A percentile compares a stretch with the other conserved stretches of the same genome.
Evolutionary conservation across 129 eudicot species (phyloP).

Genomic region (Kitagawia praeruptora): DNA sequence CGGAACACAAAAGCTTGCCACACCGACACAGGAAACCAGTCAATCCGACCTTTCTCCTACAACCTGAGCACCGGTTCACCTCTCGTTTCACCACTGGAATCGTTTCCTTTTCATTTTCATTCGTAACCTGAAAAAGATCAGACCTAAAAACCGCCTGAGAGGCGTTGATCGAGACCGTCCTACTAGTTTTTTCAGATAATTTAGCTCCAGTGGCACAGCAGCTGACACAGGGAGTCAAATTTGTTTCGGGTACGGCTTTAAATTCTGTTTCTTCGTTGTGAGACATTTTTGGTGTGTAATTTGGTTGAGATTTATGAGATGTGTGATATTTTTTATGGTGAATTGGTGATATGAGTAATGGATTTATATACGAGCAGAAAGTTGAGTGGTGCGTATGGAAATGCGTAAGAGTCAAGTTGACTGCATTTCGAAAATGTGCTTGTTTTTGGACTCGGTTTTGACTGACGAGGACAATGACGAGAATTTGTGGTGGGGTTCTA

Average conservation of each 20-base stretch:
- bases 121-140: not conserved
- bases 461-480: not conserved
- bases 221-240: not conserved
- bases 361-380: not conserved
- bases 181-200: not conserved
- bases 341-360: too few relatives aligned
- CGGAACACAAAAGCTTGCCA: slow-evolving; percentile 14
- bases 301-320: not conserved
- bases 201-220: not conserved
- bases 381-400: not conserved
- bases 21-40: slow-evolving; percentile 19
- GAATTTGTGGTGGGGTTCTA: not conserved
- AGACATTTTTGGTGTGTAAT: not conserved
- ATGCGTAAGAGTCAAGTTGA: not conserved
- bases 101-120: not conserved
- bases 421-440: not conserved
- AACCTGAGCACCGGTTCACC: slow-evolving; percentile 18
- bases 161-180: not conserved
- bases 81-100: not conserved
- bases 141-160: not conserved
- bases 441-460: not conserved
- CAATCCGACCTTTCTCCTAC: slow-evolving; percentile 16
- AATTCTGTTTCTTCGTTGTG: not conserved
- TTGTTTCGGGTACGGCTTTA: not conserved
- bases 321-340: not conserved